Evolutionary conservation across 176 grass and related monocot species (phyloP), one percentile per base, ranked within the genome.

Genomic region (Hordeum vulgare): DNA sequence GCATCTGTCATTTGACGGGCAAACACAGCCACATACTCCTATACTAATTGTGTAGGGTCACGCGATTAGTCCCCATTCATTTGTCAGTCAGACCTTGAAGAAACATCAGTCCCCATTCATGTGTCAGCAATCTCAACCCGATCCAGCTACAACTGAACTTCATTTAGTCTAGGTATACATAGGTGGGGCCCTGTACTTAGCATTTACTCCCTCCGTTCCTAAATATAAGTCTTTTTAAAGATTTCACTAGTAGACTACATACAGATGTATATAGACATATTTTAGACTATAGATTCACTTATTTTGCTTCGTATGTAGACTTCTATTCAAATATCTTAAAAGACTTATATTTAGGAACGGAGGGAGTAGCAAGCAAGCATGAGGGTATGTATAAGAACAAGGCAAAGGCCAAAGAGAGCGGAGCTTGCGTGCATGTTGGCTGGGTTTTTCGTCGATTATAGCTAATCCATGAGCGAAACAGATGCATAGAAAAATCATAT

Each of bases 1-100:
- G 81, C 54, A 78, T n/a, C 45, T 17, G 59, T 62, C 53, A 87
- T 84, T 53, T 80, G 68, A 90, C 77, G 63, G 26, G n/a, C 64
- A 42, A 75, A 33, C 61, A 74, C 18, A 20, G 34, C 29, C 24
- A 63, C 24, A 47, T 24, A n/a, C 1, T 41, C 31, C n/a, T n/a
- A 10, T 35, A 15, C 0, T 47, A 9, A 42, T 67, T 28, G 63
- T 51, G 15, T 74, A 33, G 64, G 83, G 57, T 36, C 56, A 82
- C 7, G 15, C 40, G 37, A 21, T 66, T 20, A 56, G 51, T 21
- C 18, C 15, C 20, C 51, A 8, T 54, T 54, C 51, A 21, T 54
- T 54, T 53, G 49, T 75, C 39, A 14, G 60, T 4, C 37, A 44
- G 60, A 78, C 27, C 4, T 62, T 31, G 53, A 81, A 31, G 9